Percentiles rank a stretch among this genome's conserved stretches.
These are phyloP conservation scores for Arctostaphylos glauca DNA, from an alignment of 148 eudicot genomes.

Conservation along the genomic window DNA sequence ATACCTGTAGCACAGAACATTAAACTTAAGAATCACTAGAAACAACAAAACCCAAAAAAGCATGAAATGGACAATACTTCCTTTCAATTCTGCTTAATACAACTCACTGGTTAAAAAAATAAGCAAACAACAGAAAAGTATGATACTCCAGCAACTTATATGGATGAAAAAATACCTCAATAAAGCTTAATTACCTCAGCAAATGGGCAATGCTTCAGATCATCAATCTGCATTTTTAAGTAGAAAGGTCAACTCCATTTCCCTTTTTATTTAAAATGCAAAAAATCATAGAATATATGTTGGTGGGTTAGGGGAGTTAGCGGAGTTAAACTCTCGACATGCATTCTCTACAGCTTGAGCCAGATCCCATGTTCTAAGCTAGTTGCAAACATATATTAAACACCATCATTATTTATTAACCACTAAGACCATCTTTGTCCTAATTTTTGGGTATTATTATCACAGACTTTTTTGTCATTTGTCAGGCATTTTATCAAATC, in stretches of 20 bases:
- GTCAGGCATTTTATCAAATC: too few relatives aligned
- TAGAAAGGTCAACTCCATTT: not conserved
- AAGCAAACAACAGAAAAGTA: not conserved
- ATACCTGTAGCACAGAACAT: slow-evolving; percentile 43
- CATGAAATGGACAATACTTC: not conserved
- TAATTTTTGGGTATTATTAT: too few relatives aligned
- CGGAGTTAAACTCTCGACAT: too few relatives aligned
- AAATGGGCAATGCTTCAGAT: slow-evolving; percentile 74
- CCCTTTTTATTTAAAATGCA: too few relatives aligned
- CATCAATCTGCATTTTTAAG: slow-evolving; percentile 64
- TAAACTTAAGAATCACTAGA: not conserved
- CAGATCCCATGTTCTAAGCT: not conserved
- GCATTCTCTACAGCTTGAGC: too few relatives aligned
- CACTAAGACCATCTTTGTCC: not conserved
- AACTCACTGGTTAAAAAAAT: not conserved
- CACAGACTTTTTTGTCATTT: too few relatives aligned
- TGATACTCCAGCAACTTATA: not conserved
- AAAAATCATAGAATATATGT: too few relatives aligned
- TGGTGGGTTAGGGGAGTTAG: too few relatives aligned
- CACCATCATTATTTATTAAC: not conserved
- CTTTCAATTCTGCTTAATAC: not conserved
- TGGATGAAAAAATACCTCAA: not conserved
- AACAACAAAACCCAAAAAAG: not conserved
- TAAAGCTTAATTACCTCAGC: slow-evolving; percentile 57
- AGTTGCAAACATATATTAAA: not conserved